phyloP scores from a whole-genome alignment of 2,329 filamentous ascomycete genomes.

The Pseudogymnoascus sp. region DNA sequence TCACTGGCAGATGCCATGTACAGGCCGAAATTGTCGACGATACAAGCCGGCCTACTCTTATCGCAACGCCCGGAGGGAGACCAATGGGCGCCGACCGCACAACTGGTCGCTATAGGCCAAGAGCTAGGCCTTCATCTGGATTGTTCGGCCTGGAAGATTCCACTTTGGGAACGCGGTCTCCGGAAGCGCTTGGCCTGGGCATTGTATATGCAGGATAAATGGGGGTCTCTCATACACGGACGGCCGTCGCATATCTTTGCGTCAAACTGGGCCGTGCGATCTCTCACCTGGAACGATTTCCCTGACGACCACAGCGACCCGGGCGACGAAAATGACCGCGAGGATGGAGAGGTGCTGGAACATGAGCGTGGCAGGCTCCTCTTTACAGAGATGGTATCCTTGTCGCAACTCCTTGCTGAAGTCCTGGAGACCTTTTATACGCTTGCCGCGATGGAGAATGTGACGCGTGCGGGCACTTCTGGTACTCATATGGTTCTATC shows the following conservation, averaged over 20 bases:
- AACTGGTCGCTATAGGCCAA: conserved; percentile 78
- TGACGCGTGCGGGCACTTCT: conserved; percentile 56
- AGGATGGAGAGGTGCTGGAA: conserved; percentile 40
- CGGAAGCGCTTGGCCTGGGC: conserved; percentile 85
- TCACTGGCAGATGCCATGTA: conserved; percentile 71
- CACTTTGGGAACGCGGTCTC: conserved; percentile 76
- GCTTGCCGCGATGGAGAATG: conserved; percentile 63
- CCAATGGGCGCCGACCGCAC: conserved; percentile 77
- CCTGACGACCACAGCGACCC: conserved; percentile 63
- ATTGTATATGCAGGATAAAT: conserved; percentile 90
- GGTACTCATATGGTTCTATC: conserved; percentile 66
- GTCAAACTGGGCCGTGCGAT: conserved; percentile 67
- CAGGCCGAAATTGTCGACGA: conserved; percentile 70
- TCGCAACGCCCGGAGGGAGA: conserved; percentile 69
- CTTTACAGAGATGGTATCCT: conserved; percentile 66
- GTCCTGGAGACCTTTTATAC: conserved; percentile 80
- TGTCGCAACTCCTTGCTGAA: conserved; percentile 68
- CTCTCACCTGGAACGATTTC: conserved; percentile 60
- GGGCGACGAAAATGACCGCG: conserved; percentile 45
- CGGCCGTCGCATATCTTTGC: conserved; percentile 68
- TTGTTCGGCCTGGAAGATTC: conserved; percentile 79
- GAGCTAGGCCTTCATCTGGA: conserved; percentile 85
- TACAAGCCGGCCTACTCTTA: conserved; percentile 68
- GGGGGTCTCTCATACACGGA: conserved; percentile 78
- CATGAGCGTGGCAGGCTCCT: conserved; percentile 60